Evolutionary conservation across 805 yeast genomes (phyloP), one percentile per base, ranked within the genome.

Genomic region (Candida ovalis): DNA sequence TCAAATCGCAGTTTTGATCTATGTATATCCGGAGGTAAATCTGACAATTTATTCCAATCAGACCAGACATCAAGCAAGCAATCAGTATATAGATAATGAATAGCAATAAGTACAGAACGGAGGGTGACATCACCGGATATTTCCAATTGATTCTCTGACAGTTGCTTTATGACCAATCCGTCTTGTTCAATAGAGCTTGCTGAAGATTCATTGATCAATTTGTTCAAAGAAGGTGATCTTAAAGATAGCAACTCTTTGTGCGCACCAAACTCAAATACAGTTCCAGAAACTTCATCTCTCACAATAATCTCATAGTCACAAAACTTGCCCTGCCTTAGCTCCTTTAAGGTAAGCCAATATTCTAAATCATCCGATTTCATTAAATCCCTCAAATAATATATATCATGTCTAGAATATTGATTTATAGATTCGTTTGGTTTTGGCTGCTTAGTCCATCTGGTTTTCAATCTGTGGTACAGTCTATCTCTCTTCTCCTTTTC

Each of bases 31-130:
- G 47, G 47, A 1, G 74, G 74, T 21, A 64, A 60, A 17, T 61
- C 59, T 2, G 60, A 51, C 2, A 57, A 37, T 10, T 23, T 18
- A 0, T 66, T 62, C 36, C 54, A 66, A n/a, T 60, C 58, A 15
- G 69, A 73, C 85, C 85, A 80, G 9, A 78, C 61, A 38, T 68
- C 72, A 4, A 76, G 38, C 3, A 67, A 59, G 15, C 58, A 56
- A 45, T 79, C 80, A 0, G 83, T 76, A 56, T 82, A 83, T 0
- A 80, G 46, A 46, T 71, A 72, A 56, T 78, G 78, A 5, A 78
- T 51, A 8, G 77, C 57, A 2, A 83, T 64, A 28, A 70, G 61
- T 10, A 74, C 60, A 8, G 66, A 48, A 24, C 60, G 48, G 1
- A 61, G 23, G 9, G 56, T 58, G 3, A 63, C 46, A 23, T 57